These are phyloP conservation scores for Fusarium aywerte DNA, from an alignment of 2,329 filamentous ascomycete species.

Conservation along the genomic window DNA sequence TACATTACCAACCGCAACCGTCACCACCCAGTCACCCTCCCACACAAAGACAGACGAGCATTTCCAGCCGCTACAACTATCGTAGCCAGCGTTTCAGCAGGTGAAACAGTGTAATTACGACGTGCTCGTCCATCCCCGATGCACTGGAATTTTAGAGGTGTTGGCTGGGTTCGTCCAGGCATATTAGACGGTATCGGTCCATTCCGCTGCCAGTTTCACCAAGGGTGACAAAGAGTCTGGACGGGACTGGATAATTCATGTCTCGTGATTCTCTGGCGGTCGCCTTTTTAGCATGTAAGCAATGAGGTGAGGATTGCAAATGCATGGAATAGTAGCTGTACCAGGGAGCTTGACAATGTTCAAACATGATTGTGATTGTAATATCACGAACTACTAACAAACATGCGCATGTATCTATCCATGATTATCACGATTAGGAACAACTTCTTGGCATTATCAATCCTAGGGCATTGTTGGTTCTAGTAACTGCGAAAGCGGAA, in stretches of 20 bases:
- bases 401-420: neutral
- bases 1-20: neutral
- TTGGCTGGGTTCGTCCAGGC: neutral
- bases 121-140: neutral
- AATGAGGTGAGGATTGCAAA: neutral
- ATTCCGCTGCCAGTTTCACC: constrained; percentile 2
- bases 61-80: neutral
- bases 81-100: neutral
- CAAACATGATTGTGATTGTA: too few species aligned
- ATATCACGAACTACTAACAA: too few species aligned
- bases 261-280: neutral
- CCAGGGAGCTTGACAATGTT: too few species aligned
- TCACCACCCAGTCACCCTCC: neutral
- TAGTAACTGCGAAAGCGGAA: neutral
- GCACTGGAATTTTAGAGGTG: too few species aligned
- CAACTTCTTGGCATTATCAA: neutral
- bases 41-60: neutral
- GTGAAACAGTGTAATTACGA: constrained; percentile 3
- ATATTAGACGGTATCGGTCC: neutral
- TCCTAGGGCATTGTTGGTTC: neutral
- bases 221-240: neutral
- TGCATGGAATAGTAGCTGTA: neutral
- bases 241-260: neutral
- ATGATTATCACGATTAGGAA: neutral
- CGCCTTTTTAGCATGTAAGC: neutral